These are phyloP conservation scores for Exophiala bonariae DNA, from an alignment of 2,329 filamentous ascomycete species.

Conservation along the genomic window DNA sequence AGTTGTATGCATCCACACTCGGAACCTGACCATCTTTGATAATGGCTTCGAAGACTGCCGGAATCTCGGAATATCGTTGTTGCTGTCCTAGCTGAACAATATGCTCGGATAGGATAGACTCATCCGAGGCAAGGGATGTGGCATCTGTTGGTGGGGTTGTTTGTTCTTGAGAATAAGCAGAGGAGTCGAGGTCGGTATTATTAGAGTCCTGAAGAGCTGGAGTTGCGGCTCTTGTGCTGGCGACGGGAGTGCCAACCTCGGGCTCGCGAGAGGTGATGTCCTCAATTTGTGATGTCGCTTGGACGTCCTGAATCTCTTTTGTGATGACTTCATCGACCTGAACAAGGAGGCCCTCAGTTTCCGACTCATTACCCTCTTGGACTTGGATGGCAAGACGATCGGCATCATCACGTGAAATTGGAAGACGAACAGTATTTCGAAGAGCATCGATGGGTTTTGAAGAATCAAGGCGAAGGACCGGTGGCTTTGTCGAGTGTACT, in stretches of 20 bases:
- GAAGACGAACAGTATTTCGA: slow-evolving; percentile 18
- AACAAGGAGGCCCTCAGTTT: slow-evolving; percentile 60
- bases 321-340: slow-evolving; percentile 84
- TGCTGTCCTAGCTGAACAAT: slow-evolving; percentile 71
- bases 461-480: slow-evolving; percentile 23
- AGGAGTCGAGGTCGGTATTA: slow-evolving; percentile 15
- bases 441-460: slow-evolving; percentile 24
- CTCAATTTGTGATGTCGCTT: slow-evolving; percentile 36
- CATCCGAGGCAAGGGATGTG: slow-evolving; percentile 53
- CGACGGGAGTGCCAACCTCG: slow-evolving; percentile 30
- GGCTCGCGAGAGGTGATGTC: slow-evolving; percentile 27
- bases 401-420: slow-evolving; percentile 51
- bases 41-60: slow-evolving; percentile 84
- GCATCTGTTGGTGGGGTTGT: slow-evolving; percentile 38
- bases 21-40: slow-evolving; percentile 79
- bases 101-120: slow-evolving; percentile 73
- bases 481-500: slow-evolving; percentile 38
- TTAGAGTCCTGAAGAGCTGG: slow-evolving; percentile 7
- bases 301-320: slow-evolving; percentile 68
- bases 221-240: slow-evolving; percentile 14
- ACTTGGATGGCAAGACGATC: slow-evolving; percentile 61
- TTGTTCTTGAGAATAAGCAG: slow-evolving; percentile 27
- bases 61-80: slow-evolving; percentile 81
- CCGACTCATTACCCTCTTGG: slow-evolving; percentile 53
- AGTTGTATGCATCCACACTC: slow-evolving; percentile 85